Percentiles rank a stretch among this genome's conserved stretches.
These are phyloP conservation scores for Termitomyces sp. DNA, from an alignment of 768 basidiomycete genomes.

Conservation along the genomic window DNA sequence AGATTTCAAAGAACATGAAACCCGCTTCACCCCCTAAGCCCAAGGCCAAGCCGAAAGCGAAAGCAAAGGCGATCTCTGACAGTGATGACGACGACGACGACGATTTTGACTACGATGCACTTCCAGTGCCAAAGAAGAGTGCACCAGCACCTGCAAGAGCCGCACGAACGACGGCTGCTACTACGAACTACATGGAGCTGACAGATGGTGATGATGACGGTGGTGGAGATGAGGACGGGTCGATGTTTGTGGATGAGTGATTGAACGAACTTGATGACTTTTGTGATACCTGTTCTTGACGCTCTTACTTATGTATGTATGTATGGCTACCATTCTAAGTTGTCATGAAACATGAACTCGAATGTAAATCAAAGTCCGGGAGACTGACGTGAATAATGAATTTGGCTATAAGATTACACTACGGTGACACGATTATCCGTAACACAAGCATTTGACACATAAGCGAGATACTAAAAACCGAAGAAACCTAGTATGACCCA, in stretches of 20 bases:
- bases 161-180: constrained; percentile 37
- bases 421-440: not conserved
- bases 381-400: not conserved
- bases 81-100: constrained; percentile 43
- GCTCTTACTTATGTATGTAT: not conserved
- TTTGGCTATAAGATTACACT: no score
- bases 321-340: no score
- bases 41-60: constrained; percentile 48
- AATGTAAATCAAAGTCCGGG: not conserved
- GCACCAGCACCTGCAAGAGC: constrained; percentile 51
- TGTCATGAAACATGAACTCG: not conserved
- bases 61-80: constrained; percentile 37
- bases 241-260: constrained; percentile 43
- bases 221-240: constrained; percentile 41
- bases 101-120: constrained; percentile 40
- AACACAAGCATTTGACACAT: no score
- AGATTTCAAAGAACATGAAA: constrained; percentile 61
- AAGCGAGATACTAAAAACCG: no score
- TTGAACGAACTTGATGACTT: not conserved
- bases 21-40: constrained; percentile 51
- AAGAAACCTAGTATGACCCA: no score
- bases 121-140: constrained; percentile 38
- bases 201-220: constrained; percentile 50
- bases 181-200: constrained; percentile 57
- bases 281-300: not conserved